Base-by-base conservation (phyloP, 1,139 yeast genomes). In the Candida sanyaensis region DNA sequence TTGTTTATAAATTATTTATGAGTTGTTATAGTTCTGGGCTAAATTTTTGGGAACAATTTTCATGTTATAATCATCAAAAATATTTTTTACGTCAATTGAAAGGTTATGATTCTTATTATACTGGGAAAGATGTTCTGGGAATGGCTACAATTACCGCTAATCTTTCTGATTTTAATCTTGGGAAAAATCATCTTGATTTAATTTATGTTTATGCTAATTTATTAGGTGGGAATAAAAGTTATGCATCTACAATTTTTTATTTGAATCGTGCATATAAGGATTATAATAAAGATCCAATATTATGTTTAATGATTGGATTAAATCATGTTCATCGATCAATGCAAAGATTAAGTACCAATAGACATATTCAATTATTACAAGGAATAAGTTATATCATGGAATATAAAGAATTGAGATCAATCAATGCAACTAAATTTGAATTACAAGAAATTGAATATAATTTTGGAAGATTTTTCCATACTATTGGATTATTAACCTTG, bases 281-380 rank as follows among this genome's bases (percentile, higher is more conserved):
- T 26, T 80, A 78, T 49, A 84, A 86, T 41, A 71, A 80, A 42
- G 97, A 93, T 54, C 96, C 97, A 0, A 81, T 89, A 73, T 71
- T 93, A 1, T 78, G 91, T 53, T 72, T 93, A 33, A 67, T 88
- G 26, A 71, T 89, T 45, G 97, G 95, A 0, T 67, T 93, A 37
- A 83, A 92, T 0, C 93, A 92, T 65, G 72, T 91, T n/a, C 97
- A 92, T 58, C 77, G 99, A 37, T 87, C 98, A 0, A 85, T 92
- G 84, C 98, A 93, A 65, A 75, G 99, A 54, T 82, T 89, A 48
- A 85, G 96, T 11, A 76, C 85, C 9, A 90, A 90, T 63, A 78
- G 98, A 50, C 97, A 92, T 60, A 75, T 87, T 48, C 97, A 92
- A 61, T 74, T 93, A 29, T 71, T 93, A 2, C 97, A 93, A 62